Percentiles rank a stretch among this genome's conserved stretches.
Evolutionary conservation across 2,329 filamentous ascomycete genomes (phyloP).

Genomic region (Lasiodiplodia gonubiensis): DNA sequence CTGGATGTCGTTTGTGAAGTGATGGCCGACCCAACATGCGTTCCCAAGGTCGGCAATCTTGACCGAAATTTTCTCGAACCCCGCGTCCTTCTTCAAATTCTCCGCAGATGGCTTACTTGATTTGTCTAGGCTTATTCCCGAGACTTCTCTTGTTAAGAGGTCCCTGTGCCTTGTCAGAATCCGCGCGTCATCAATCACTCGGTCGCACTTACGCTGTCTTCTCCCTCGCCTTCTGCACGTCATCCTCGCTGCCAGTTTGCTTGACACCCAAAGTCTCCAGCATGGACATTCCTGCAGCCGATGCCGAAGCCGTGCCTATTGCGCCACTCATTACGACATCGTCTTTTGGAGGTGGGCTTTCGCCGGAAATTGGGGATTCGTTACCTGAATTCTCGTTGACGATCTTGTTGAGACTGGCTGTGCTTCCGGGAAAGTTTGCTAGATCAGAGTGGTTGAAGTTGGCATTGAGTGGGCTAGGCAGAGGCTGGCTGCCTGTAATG

Average conservation of each 20-base stretch:
- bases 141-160: conserved; percentile 88
- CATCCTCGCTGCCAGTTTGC: conserved; percentile 57
- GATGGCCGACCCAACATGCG: conserved; percentile 97
- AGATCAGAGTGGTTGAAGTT: conserved; percentile 83
- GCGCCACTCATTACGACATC: conserved; percentile 62
- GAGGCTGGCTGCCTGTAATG: conserved; percentile 94
- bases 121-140: conserved; percentile 88
- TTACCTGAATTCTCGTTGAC: conserved; percentile 73
- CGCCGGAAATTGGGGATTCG: conserved; percentile 50
- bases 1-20: conserved; percentile 99
- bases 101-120: conserved; percentile 55
- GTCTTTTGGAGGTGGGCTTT: conserved; percentile 49
- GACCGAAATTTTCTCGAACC: conserved; percentile 87
- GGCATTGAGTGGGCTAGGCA: conserved; percentile 92
- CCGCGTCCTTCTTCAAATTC: conserved; percentile 66
- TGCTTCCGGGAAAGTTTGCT: conserved; percentile 61
- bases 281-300: conserved; percentile 61
- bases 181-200: neutral
- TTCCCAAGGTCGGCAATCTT: conserved; percentile 99
- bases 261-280: conserved; percentile 62
- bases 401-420: conserved; percentile 82
- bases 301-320: conserved; percentile 56
- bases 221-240: conserved; percentile 78
- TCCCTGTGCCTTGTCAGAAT: conserved; percentile 62
- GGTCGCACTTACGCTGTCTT: conserved; percentile 80